Conservation (phyloP, 148 eudicot species). For the Amaranthus palmeri region DNA sequence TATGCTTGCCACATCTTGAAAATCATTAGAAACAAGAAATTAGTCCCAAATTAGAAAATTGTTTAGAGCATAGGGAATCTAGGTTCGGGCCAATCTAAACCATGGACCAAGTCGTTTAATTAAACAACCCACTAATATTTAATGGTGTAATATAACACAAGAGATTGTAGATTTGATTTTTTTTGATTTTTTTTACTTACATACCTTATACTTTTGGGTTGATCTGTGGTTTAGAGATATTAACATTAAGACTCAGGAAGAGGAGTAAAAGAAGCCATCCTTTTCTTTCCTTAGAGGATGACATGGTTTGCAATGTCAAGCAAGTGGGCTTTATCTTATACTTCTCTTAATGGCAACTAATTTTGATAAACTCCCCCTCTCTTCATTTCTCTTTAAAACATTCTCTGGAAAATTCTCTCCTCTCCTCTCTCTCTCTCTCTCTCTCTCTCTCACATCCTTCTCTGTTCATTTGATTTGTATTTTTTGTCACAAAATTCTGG, state of each 20-base stretch:
- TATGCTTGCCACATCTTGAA: no score
- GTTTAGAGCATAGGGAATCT: no score
- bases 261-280: slow-evolving; percentile 36
- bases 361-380: slow-evolving; percentile 3
- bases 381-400: slow-evolving; percentile 5
- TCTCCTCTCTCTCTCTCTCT: not conserved
- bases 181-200: no score
- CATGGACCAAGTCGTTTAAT: no score
- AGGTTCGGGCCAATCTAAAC: no score
- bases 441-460: not conserved
- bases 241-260: slow-evolving; percentile 11
- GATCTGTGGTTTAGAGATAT: no score
- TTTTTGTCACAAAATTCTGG: not conserved
- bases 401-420: slow-evolving; percentile 12
- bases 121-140: no score
- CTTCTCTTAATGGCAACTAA: slow-evolving; percentile 17
- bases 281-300: slow-evolving; percentile 45
- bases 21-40: no score
- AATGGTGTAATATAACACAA: no score
- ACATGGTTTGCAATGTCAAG: slow-evolving; percentile 40
- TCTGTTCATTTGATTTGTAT: not conserved
- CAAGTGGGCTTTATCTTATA: slow-evolving; percentile 27
- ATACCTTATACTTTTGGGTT: no score
- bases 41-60: no score
- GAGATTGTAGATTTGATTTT: no score